These are phyloP conservation scores for Pinus albicaulis DNA, from an alignment of 75 land plant genomes.

Conservation along the genomic window DNA sequence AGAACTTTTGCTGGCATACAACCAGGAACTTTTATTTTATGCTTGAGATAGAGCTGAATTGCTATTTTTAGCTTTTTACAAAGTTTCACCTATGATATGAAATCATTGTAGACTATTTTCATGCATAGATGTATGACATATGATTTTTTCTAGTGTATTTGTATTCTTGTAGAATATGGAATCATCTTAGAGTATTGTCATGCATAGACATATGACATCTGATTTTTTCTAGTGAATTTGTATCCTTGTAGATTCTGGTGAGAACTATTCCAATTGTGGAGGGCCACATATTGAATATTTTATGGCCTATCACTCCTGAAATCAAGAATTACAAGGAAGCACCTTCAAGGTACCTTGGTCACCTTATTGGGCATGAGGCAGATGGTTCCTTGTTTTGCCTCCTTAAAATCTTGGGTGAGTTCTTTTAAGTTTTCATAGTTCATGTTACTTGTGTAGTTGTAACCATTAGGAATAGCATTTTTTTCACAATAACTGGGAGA, in stretches of 20 bases:
- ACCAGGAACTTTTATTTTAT: not conserved
- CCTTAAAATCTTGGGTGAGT: conserved; percentile 74
- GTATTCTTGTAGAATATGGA: conserved; percentile 41
- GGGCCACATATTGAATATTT: conserved; percentile 59
- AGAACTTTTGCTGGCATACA: not conserved
- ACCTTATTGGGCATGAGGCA: conserved; percentile 96
- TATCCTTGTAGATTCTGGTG: conserved; percentile 65
- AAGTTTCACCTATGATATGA: not conserved
- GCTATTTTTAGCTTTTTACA: not conserved
- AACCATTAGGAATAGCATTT: too few species aligned
- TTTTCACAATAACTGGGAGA: too few species aligned
- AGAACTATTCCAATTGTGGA: conserved; percentile 82
- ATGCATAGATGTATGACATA: not conserved
- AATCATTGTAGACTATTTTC: not conserved
- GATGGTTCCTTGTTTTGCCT: conserved; percentile 85
- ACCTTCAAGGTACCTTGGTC: conserved; percentile 83
- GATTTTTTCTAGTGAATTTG: not conserved
- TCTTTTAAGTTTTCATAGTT: not conserved
- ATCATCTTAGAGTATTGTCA: too few species aligned
- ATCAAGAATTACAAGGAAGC: conserved; percentile 74
- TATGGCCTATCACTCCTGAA: conserved; percentile 80
- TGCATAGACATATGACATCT: conserved; percentile 13
- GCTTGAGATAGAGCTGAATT: not conserved
- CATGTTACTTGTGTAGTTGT: too few species aligned
- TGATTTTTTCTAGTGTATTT: not conserved